Base-by-base conservation (phyloP, 768 basidiomycete genomes). In the Leccinum sublutescens region DNA sequence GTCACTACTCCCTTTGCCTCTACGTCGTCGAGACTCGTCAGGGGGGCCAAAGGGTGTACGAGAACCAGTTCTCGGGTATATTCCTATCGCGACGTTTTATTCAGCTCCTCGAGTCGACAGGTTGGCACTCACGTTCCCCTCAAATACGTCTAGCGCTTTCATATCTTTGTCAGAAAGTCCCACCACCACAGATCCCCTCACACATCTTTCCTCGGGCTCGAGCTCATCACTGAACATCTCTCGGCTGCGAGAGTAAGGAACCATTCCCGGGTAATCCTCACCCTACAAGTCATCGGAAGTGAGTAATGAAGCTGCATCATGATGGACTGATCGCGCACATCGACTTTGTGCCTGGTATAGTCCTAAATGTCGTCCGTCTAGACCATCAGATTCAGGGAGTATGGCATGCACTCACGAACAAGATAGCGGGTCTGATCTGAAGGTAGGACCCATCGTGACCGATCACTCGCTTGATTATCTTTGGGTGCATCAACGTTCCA, bases 401-500 rank as follows among this genome's bases (percentile, higher is more conserved):
- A 10, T 17, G 15, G 48, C 19, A 50, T 21, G 8, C 29, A 70
- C 85, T 69, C 61, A 93, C 93, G 67, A 82, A 76, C 8, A 97
- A 71, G 7, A 95, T 68, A 5, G 93, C 94, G 40, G 91, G 86
- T 61, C 85, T 85, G 49, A 91, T 81, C 54, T 82, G 68, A 2
- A 96, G 78, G 61, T 86, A 77, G 8, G 75, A 65, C 8, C 88
- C 90, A 49, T 85, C 77, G 65, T 90, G 86, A 7, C 79, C 79
- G 48, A 97, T 85, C 7, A 97, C 93, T 19, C 86, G 78, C 58
- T 78, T 82, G 40, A 97, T 77, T 66, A 98, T 89, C 52, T 82
- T 83, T 6, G 94, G 93, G 66, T 95, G 92, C 80, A 95, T 86
- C 21, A 98, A 77, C 0, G 92, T 96, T 12, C 95, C 95, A 73